Conservation (phyloP, 2,329 filamentous ascomycete species). For the Penicillium sp. region DNA sequence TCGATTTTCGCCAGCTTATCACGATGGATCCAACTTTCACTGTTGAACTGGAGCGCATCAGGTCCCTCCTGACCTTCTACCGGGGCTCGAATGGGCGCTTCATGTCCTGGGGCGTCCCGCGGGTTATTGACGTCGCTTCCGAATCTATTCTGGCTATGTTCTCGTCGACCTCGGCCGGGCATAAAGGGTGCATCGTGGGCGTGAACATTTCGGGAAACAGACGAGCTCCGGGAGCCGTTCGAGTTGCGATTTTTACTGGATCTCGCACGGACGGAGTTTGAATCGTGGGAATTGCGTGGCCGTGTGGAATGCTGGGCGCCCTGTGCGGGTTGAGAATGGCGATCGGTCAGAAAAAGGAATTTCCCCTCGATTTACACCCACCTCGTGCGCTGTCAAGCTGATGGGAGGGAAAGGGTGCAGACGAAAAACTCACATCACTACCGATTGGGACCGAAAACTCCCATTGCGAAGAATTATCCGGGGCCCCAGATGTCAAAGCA, state of each 20-base stretch:
- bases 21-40: conserved; percentile 52
- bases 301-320: conserved; percentile 29
- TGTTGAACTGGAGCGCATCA: conserved; percentile 25
- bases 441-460: conserved; percentile 39
- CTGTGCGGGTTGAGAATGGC: conserved; percentile 17
- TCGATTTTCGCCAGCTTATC: conserved; percentile 54
- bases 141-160: conserved; percentile 35
- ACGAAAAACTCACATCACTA: conserved; percentile 34
- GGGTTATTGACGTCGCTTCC: conserved; percentile 42
- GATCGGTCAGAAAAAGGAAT: conserved; percentile 15
- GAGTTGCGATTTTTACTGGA: conserved; percentile 33
- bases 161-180: conserved; percentile 34
- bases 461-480: conserved; percentile 36
- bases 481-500: conserved; percentile 38
- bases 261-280: conserved; percentile 28
- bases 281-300: conserved; percentile 41
- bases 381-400: not conserved
- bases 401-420: not conserved
- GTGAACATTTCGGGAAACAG: conserved; percentile 33
- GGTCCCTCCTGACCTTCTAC: conserved; percentile 20
- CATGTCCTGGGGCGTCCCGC: conserved; percentile 28
- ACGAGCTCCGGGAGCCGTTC: conserved; percentile 42
- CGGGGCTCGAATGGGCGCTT: conserved; percentile 26
- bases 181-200: conserved; percentile 31
- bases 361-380: not conserved